A percentile compares a stretch with the other conserved stretches of the same genome.
These are phyloP conservation scores for Pseudogymnoascus sp. DNA, from an alignment of 2,329 filamentous ascomycete species.

Conservation along the genomic window DNA sequence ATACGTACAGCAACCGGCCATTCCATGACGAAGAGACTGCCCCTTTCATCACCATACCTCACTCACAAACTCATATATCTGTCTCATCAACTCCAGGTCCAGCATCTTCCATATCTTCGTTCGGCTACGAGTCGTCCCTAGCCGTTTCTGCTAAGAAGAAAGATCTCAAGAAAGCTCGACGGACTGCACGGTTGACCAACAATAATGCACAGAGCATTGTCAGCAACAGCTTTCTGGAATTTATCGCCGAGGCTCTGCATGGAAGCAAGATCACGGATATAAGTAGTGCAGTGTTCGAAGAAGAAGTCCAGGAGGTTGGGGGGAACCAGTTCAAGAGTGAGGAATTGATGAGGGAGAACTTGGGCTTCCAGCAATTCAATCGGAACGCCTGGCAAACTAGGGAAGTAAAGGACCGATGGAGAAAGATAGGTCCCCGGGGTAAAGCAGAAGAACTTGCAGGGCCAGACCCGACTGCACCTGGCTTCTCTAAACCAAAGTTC, in stretches of 20 bases:
- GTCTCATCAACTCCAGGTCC: not conserved
- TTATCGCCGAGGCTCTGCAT: not conserved
- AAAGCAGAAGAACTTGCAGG: not conserved
- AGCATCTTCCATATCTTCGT: not conserved
- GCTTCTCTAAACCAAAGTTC: not conserved
- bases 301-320: not conserved
- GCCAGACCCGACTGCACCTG: not conserved
- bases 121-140: not conserved
- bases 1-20: not conserved
- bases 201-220: not conserved
- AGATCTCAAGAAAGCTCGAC: not conserved
- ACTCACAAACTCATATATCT: not conserved
- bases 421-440: not conserved
- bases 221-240: not conserved
- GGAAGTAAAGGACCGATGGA: not conserved
- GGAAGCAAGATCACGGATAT: not conserved
- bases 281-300: not conserved
- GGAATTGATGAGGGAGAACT: not conserved
- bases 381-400: not conserved
- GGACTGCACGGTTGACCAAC: not conserved
- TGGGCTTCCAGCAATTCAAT: not conserved
- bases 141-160: not conserved
- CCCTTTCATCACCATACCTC: not conserved
- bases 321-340: constrained; percentile 1
- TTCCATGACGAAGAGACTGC: not conserved